These are phyloP conservation scores for Leccinellum luteum DNA, from an alignment of 768 basidiomycete genomes.

Conservation along the genomic window DNA sequence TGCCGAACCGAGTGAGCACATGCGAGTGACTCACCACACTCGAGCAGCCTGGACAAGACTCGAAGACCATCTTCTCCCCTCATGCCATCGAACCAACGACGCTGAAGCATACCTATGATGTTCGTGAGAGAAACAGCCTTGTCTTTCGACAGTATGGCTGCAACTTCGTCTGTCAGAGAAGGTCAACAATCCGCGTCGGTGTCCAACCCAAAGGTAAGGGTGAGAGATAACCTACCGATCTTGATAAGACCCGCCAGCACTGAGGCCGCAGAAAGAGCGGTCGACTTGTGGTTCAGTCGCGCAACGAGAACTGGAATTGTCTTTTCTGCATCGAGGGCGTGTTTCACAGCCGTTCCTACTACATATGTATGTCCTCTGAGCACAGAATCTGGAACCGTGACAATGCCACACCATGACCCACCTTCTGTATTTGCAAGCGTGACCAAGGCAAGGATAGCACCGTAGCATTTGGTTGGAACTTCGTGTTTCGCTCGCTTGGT, in stretches of 20 bases:
- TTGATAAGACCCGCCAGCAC: conserved; percentile 14
- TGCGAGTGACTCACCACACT: conserved; percentile 18
- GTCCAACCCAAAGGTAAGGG: background rate
- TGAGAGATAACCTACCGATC: conserved; percentile 23
- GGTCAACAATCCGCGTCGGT: background rate
- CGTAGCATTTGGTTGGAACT: conserved; percentile 8
- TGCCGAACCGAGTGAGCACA: too few relatives aligned
- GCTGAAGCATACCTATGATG: conserved; percentile 23
- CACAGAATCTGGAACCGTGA: background rate
- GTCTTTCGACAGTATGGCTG: conserved; percentile 4
- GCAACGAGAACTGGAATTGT: conserved; percentile 18
- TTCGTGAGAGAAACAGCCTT: background rate
- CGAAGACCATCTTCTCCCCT: conserved; percentile 26
- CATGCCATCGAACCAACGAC: conserved; percentile 29
- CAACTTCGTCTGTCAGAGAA: conserved; percentile 16
- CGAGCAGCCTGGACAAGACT: conserved; percentile 16
- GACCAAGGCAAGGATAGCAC: conserved; percentile 18
- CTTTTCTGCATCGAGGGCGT: conserved; percentile 12
- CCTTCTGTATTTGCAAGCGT: conserved; percentile 10
- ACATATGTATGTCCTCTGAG: background rate
- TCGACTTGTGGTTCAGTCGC: conserved; percentile 14
- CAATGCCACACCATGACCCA: background rate
- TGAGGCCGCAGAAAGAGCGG: conserved; percentile 18
- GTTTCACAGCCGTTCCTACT: conserved; percentile 10
- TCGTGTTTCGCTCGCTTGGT: conserved; percentile 14